Evolutionary conservation across 192 early-diverging fungal genomes (phyloP).

Genomic region (Lunasporangiospora selenospora): DNA sequence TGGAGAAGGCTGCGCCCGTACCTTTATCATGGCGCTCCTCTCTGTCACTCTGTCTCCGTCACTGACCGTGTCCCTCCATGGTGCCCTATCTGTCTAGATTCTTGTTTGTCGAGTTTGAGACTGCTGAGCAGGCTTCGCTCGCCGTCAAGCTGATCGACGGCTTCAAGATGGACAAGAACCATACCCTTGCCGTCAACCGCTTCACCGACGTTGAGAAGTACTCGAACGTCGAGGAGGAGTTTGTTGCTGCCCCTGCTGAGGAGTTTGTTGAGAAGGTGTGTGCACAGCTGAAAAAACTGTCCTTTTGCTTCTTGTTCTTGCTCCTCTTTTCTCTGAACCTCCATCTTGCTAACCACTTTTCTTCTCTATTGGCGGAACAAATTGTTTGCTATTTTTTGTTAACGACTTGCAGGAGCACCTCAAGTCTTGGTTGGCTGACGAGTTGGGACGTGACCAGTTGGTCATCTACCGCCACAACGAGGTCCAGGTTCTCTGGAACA

Average conservation of each 20-base stretch:
- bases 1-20: no score
- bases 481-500: slow-evolving; percentile 90
- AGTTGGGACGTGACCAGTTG: slow-evolving; percentile 88
- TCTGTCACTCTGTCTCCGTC: not conserved
- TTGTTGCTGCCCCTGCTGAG: slow-evolving; percentile 77
- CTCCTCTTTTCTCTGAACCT: no score
- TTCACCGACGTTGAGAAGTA: slow-evolving; percentile 95
- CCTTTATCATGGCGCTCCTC: not conserved
- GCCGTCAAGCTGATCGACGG: slow-evolving; percentile 82
- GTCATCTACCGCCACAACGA: slow-evolving; percentile 86
- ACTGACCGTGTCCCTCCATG: not conserved
- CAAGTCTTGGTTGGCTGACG: slow-evolving; percentile 88
- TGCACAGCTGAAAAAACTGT: not conserved
- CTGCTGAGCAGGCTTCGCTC: slow-evolving; percentile 77
- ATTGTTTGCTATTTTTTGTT: slow-evolving; percentile 5
- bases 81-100: slow-evolving; percentile 59
- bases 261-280: slow-evolving; percentile 67
- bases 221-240: slow-evolving; percentile 73
- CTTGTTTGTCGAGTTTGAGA: slow-evolving; percentile 94
- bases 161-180: slow-evolving; percentile 81
- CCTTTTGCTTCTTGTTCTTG: no score
- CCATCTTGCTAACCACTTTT: no score
- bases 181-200: slow-evolving; percentile 82
- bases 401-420: slow-evolving; percentile 73
- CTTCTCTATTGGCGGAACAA: no score